phyloP scores from a whole-genome alignment of 148 eudicot species.

The Vaccinium myrtillus region DNA sequence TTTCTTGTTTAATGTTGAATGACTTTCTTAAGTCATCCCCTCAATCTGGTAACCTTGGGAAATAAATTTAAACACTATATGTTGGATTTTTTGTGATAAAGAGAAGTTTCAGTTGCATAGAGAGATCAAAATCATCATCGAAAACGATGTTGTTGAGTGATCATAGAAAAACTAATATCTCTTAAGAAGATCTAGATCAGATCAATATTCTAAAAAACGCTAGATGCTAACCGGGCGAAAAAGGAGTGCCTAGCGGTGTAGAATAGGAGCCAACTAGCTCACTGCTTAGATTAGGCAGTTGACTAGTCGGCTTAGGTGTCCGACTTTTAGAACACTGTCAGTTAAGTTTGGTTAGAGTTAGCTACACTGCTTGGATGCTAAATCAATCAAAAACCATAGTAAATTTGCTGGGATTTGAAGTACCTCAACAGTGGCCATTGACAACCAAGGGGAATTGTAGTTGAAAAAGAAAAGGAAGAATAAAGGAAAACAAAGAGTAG shows the following conservation, averaged over 20 bases:
- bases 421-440: slow-evolving; percentile 36
- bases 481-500: neutral
- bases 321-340: neutral
- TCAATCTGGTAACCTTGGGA: neutral
- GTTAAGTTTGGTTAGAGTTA: neutral
- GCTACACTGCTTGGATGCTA: neutral
- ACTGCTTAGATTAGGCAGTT: too few relatives aligned
- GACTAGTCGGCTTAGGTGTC: too few relatives aligned
- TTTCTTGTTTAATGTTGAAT: neutral
- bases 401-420: neutral
- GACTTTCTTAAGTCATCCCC: neutral
- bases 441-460: neutral
- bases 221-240: too few relatives aligned
- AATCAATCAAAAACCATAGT: neutral
- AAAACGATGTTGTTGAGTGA: neutral
- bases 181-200: neutral
- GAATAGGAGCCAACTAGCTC: too few relatives aligned
- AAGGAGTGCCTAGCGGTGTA: too few relatives aligned
- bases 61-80: neutral
- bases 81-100: neutral
- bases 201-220: neutral
- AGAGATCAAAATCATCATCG: neutral
- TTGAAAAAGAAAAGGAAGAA: neutral
- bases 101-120: neutral
- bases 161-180: neutral